A percentile compares a stretch with the other conserved stretches of the same genome.
Evolutionary conservation across 202 grass and related monocot genomes (phyloP).

Genomic region (Sporobolus alterniflorus): DNA sequence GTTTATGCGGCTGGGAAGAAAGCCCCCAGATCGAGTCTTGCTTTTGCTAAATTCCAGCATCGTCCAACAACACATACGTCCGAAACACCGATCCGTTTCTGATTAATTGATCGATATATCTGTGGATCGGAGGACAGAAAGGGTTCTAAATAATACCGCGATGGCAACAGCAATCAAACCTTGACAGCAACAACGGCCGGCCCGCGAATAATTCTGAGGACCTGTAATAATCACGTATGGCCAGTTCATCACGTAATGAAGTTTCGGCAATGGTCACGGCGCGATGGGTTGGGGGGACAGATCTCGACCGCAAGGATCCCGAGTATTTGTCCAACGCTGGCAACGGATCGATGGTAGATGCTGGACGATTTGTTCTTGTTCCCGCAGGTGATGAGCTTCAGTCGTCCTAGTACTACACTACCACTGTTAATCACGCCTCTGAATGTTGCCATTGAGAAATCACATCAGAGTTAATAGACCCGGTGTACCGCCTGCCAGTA

Average conservation of each 20-base stretch:
- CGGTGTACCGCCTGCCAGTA: no score
- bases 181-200: neutral
- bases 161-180: neutral
- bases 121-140: neutral
- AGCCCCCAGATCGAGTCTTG: no score
- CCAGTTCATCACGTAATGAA: conserved; percentile 3
- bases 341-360: neutral
- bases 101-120: neutral
- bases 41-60: no score
- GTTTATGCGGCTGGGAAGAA: neutral
- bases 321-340: neutral
- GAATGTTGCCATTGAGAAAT: conserved; percentile 10
- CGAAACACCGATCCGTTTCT: neutral
- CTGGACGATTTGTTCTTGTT: neutral
- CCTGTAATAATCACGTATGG: neutral
- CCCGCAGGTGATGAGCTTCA: no score
- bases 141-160: neutral
- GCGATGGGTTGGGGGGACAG: neutral
- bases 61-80: neutral
- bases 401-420: neutral
- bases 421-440: neutral
- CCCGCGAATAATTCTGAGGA: conserved; percentile 18
- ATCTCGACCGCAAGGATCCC: conserved; percentile 17
- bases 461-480: neutral
- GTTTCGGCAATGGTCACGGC: conserved; percentile 12